Evolutionary conservation across 2,329 filamentous ascomycete species (phyloP).

Genomic region (Pseudogymnoascus sp.): DNA sequence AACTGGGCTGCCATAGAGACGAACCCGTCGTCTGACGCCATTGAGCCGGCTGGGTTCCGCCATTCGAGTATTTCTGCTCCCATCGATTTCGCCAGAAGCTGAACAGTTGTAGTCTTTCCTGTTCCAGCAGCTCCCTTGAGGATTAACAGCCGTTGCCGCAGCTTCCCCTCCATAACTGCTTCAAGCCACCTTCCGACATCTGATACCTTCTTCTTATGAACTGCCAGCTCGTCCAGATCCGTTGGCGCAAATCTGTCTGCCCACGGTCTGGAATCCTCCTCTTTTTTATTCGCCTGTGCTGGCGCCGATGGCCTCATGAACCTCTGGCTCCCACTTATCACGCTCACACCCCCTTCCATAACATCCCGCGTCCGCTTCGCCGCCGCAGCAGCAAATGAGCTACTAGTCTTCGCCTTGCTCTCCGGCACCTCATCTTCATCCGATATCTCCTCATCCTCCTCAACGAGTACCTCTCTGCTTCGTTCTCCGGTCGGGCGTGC

Average conservation of each 20-base stretch:
- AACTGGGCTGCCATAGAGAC: constrained; percentile 73
- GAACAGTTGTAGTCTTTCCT: constrained; percentile 85
- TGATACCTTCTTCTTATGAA: constrained; percentile 88
- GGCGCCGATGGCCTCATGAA: constrained; percentile 42
- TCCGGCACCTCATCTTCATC: constrained; percentile 52
- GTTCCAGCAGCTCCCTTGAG: constrained; percentile 86
- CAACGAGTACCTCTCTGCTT: constrained; percentile 29
- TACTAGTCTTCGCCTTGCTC: constrained; percentile 43
- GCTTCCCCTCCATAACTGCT: constrained; percentile 58
- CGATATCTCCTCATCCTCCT: constrained; percentile 39
- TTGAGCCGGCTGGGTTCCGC: constrained; percentile 68
- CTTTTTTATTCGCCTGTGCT: constrained; percentile 23
- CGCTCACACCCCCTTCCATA: constrained; percentile 19
- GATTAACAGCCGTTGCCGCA: constrained; percentile 67
- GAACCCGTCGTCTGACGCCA: constrained; percentile 47
- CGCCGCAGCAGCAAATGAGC: constrained; percentile 49
- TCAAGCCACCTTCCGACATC: constrained; percentile 82
- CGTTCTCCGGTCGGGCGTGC: constrained; percentile 45
- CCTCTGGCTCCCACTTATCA: constrained; percentile 39
- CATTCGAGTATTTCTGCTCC: constrained; percentile 76
- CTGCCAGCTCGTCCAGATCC: constrained; percentile 75
- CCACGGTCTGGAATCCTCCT: constrained; percentile 69
- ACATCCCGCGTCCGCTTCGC: constrained; percentile 44
- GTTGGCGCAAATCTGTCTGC: constrained; percentile 73
- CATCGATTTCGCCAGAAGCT: constrained; percentile 70